phyloP scores from a whole-genome alignment of 2,329 filamentous ascomycete species.

The Botrytis porri region DNA sequence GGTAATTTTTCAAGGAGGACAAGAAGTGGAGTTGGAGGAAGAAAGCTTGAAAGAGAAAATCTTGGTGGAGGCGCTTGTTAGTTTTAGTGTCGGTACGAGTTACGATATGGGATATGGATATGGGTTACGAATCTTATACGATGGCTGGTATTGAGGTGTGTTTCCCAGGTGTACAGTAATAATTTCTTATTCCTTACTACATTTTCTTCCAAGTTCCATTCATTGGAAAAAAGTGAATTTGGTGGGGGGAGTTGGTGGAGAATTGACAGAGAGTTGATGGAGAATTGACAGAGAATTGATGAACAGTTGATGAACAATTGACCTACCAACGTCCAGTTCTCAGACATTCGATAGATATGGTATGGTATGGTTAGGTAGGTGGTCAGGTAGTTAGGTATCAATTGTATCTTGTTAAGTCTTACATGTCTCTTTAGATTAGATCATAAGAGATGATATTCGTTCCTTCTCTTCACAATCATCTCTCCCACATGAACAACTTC shows the following conservation, averaged over 20 bases:
- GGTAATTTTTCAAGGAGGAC: conserved; percentile 2
- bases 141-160: background rate
- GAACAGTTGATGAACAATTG: background rate
- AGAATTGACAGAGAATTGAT: background rate
- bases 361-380: background rate
- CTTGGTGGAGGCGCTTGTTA: conserved; percentile 2
- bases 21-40: background rate
- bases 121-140: too few relatives aligned
- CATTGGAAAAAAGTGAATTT: background rate
- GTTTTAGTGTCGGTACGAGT: background rate
- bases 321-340: background rate
- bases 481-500: background rate
- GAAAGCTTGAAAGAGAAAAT: conserved; percentile 5
- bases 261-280: background rate
- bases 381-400: background rate
- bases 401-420: background rate
- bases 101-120: too few relatives aligned
- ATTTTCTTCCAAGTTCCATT: background rate
- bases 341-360: background rate
- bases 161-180: background rate
- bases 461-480: background rate
- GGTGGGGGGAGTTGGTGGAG: background rate
- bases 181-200: background rate
- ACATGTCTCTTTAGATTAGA: background rate
- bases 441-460: background rate